Conservation (phyloP, 257 asterid genomes). For the Solanum microdontum region DNA sequence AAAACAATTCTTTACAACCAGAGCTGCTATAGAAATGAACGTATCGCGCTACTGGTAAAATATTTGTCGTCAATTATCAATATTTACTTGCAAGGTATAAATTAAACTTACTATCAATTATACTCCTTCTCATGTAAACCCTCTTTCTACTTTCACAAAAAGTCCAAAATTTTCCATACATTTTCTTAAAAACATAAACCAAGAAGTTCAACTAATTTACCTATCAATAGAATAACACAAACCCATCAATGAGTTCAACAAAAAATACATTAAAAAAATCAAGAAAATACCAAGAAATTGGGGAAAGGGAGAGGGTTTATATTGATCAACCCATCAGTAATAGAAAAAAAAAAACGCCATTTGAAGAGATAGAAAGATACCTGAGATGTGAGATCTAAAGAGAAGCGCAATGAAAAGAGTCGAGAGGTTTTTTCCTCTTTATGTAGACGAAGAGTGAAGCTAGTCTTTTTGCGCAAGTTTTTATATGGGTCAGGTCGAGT, state of each 20-base stretch:
- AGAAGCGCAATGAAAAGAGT: neutral
- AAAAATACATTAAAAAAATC: neutral
- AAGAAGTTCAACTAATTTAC: neutral
- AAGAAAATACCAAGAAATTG: neutral
- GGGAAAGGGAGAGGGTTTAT: neutral
- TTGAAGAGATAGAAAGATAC: neutral
- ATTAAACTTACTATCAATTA: neutral
- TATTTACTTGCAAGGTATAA: neutral
- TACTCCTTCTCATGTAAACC: neutral
- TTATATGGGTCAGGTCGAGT: neutral
- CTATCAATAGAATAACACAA: neutral
- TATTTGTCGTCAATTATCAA: neutral
- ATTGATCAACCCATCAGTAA: neutral
- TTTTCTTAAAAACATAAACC: neutral
- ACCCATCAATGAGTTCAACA: neutral
- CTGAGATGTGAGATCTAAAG: neutral
- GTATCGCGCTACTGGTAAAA: neutral
- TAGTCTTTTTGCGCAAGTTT: neutral
- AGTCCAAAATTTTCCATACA: neutral
- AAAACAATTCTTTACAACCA: neutral
- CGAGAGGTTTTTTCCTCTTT: neutral
- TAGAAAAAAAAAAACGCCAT: neutral
- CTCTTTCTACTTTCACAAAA: neutral
- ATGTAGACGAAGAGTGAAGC: neutral
- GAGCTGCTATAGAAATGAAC: neutral